phyloP scores from a whole-genome alignment of 768 basidiomycete genomes.

The Pleurotus salmoneostramineus region DNA sequence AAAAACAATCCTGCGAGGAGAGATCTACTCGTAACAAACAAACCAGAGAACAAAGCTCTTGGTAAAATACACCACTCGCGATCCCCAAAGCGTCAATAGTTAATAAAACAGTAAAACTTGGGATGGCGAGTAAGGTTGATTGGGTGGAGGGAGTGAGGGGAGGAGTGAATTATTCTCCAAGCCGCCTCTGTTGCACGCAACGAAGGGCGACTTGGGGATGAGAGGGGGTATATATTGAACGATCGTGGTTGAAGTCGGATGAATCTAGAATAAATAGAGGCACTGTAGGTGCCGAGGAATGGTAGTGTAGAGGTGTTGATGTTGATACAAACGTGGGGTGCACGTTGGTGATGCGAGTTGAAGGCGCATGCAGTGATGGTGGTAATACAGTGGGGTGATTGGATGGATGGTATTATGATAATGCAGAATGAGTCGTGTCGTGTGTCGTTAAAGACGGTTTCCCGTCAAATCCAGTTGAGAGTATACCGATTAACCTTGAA shows the following conservation, averaged over 20 bases:
- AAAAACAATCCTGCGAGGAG: background rate
- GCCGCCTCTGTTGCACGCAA: background rate
- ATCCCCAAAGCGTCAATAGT: background rate
- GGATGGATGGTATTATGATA: background rate
- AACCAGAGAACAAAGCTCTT: background rate
- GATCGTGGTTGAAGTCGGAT: background rate
- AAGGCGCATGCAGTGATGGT: background rate
- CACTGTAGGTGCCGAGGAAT: background rate
- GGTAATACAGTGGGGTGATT: background rate
- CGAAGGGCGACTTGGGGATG: background rate
- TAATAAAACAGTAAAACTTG: background rate
- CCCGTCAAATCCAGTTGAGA: constrained; percentile 1
- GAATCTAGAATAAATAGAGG: background rate
- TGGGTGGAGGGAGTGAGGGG: background rate
- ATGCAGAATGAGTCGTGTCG: background rate
- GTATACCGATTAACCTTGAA: background rate
- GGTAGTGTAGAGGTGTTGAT: background rate
- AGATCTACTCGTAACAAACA: background rate
- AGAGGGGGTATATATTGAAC: background rate
- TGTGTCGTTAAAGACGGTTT: background rate
- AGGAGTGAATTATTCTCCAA: too few species aligned
- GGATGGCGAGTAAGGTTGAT: background rate
- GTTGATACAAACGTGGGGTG: background rate
- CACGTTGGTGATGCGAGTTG: background rate
- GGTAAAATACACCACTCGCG: background rate